Percentiles rank a stretch among this genome's conserved stretches.
Conservation (phyloP, 2,329 filamentous ascomycete species). For the Leptographium galeiforme region DNA sequence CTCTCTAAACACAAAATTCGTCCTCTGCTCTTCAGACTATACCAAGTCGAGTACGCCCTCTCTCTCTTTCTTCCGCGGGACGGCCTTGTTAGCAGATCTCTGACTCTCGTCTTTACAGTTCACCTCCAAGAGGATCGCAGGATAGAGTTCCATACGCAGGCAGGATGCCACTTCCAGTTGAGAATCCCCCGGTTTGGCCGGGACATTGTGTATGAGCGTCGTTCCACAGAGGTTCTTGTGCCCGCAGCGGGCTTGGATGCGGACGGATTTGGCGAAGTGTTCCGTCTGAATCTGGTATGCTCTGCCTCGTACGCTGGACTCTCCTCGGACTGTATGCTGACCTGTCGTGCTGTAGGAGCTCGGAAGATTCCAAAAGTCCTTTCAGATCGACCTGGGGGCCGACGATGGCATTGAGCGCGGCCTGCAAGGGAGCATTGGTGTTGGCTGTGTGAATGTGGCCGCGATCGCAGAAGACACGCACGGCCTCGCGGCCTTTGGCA, state of each 20-base stretch:
- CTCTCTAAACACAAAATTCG: constrained; percentile 80
- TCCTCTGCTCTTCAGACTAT: constrained; percentile 80
- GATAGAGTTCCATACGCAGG: constrained; percentile 84
- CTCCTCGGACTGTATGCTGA: background rate
- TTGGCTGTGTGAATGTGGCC: constrained; percentile 76
- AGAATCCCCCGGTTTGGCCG: constrained; percentile 85
- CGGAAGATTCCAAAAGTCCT: constrained; percentile 88
- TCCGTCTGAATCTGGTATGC: constrained; percentile 60
- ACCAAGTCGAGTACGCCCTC: constrained; percentile 53
- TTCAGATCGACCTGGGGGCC: constrained; percentile 77
- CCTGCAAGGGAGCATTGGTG: constrained; percentile 73
- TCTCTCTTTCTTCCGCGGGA: too few relatives aligned
- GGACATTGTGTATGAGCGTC: constrained; percentile 72
- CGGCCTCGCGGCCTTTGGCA: constrained; percentile 85
- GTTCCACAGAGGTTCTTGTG: constrained; percentile 71
- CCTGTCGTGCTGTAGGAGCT: constrained; percentile 37
- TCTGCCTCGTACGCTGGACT: too few relatives aligned
- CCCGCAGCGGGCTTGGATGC: constrained; percentile 77
- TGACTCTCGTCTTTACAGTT: constrained; percentile 49
- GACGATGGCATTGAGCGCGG: constrained; percentile 64
- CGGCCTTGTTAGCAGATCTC: too few relatives aligned
- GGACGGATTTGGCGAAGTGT: constrained; percentile 83
- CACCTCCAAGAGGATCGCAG: constrained; percentile 86
- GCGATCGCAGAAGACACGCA: constrained; percentile 82
- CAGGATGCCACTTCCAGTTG: constrained; percentile 78